Base-by-base conservation (phyloP, 352 stramenopile genomes). In the Pythium volutum region DNA sequence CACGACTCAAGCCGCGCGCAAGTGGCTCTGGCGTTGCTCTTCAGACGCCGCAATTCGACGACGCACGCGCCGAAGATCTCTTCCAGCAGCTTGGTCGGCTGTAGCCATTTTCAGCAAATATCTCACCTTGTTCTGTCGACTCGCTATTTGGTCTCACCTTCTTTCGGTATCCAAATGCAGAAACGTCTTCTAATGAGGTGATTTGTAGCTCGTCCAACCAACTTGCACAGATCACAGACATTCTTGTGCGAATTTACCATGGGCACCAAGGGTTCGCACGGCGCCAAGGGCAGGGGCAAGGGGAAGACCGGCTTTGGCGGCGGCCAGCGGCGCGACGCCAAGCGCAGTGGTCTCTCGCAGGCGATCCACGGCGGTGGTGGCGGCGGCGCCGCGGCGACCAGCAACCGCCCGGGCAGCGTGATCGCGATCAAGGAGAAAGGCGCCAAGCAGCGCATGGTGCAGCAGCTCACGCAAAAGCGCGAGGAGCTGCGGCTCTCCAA, bases 391-490 rank as follows among this genome's bases (percentile, higher is more conserved):
- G 31, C 31, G 26, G 9, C 60, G 52, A 42, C 10, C 26, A 55
- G n/a, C 59, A 61, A 67, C 27, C 62, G 52, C n/a, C 52, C 54
- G 2, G 54, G 53, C 22, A 36, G 23, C 8, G 73, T 71, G 46
- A 76, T 56, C 15, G 57, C 70, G 20, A 71, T 75, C 11, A 73
- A 68, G 56, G 71, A 56, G 27, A 38, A 18, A 27, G 57, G 61
- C 33, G 50, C 64, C 51, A 88, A 87, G 72, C 64, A 82, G 60
- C 71, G 78, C 56, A 77, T 59, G 38, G 64, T 56, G 47, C 70
- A 80, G 31, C 77, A 79, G 12, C 62, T 90, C 33, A 70, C 74
- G 38, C 68, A 86, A 34, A 88, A 90, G 64, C 81, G 81, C 62
- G 72, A 90, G 38, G 75, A 88, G 64, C 74, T 90, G 42, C 76